Evolutionary conservation across 139 green algal genomes (phyloP).

Genomic region (Mesotaenium endlicherianum): DNA sequence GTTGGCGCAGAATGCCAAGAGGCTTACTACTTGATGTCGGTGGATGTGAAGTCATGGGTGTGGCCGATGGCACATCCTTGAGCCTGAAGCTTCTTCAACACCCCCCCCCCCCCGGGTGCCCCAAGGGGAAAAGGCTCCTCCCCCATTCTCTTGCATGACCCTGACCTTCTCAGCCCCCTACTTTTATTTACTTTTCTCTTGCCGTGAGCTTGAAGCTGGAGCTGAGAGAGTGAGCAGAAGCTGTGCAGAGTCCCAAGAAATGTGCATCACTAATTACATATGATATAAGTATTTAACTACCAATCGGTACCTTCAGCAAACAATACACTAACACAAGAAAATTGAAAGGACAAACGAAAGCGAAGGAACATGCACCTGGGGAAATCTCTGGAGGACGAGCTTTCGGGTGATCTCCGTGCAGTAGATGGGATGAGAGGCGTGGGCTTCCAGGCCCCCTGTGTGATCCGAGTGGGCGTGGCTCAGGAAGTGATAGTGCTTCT

Average conservation of each 20-base stretch:
- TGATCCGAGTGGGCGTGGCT: constrained; percentile 55
- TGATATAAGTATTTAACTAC: no score
- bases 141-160: no score
- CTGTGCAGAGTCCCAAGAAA: neutral
- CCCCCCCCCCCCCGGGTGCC: no score
- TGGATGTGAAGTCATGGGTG: no score
- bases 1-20: neutral
- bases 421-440: constrained; percentile 25
- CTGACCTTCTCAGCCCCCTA: no score
- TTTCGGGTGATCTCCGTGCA: constrained; percentile 21
- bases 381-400: constrained; percentile 25
- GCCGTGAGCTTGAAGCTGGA: neutral
- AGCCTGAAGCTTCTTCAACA: no score
- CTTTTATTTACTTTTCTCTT: no score
- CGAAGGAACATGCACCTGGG: neutral
- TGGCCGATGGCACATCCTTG: no score
- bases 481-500: constrained; percentile 52
- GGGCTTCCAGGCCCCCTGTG: constrained; percentile 12
- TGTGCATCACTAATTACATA: neutral
- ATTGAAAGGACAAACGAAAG: neutral
- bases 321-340: neutral
- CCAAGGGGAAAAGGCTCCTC: no score
- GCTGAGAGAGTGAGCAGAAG: neutral
- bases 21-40: no score
- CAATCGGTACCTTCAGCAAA: no score